phyloP scores from a whole-genome alignment of 179 eudicot species.

The Silene noctiflora region DNA sequence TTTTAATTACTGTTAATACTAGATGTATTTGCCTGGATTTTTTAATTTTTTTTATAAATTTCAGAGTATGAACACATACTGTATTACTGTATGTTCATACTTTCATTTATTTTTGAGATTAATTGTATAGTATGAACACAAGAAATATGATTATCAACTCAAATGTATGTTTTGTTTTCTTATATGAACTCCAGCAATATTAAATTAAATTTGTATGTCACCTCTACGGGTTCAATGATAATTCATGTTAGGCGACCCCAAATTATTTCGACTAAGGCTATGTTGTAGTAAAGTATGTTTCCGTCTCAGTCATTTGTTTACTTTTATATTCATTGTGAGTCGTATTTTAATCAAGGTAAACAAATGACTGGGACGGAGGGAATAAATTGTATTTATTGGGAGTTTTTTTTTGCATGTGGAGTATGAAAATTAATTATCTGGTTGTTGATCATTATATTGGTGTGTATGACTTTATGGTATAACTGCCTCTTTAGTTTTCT shows the following conservation, averaged over 20 bases:
- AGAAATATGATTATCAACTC: not conserved
- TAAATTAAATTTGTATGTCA: not conserved
- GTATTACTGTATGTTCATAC: too few relatives aligned
- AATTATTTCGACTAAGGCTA: not conserved
- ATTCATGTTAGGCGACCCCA: not conserved
- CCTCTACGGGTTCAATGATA: not conserved
- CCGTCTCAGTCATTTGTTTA: too few relatives aligned
- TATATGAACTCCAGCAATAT: too few relatives aligned
- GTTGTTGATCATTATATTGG: not conserved
- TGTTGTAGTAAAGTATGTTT: not conserved
- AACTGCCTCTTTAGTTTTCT: conserved; percentile 6
- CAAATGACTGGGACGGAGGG: too few relatives aligned
- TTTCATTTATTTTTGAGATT: not conserved
- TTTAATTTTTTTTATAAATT: not conserved
- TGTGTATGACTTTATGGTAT: not conserved
- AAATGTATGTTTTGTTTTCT: not conserved
- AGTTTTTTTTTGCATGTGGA: not conserved
- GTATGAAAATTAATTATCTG: not conserved
- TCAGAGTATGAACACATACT: too few relatives aligned
- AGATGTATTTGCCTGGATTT: too few relatives aligned
- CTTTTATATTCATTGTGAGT: not conserved
- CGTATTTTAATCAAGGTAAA: too few relatives aligned
- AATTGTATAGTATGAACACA: not conserved
- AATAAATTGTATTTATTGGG: not conserved
- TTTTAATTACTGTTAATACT: not conserved